Percentiles rank a stretch among this genome's conserved stretches.
phyloP scores from a whole-genome alignment of 2,329 filamentous ascomycete species.

The Trichoderma semiorbis region DNA sequence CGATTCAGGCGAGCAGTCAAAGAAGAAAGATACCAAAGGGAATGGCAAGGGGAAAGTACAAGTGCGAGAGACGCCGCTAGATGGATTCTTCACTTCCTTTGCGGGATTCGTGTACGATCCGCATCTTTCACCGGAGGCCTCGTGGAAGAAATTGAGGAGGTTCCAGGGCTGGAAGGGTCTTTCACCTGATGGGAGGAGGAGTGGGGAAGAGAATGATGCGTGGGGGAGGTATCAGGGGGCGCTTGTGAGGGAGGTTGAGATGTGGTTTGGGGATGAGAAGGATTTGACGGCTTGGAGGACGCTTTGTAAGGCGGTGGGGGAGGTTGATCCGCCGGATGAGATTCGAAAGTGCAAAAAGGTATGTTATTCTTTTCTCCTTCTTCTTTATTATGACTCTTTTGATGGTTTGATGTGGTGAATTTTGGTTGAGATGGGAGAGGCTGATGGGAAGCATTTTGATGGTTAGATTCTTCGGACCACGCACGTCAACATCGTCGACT shows the following conservation, averaged over 20 bases:
- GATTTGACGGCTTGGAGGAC: not conserved
- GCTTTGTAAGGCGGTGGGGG: not conserved
- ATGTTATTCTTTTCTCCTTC: not conserved
- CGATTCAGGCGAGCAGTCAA: not conserved
- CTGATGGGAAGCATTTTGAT: not conserved
- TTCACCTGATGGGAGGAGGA: not conserved
- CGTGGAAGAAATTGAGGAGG: not conserved
- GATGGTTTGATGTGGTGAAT: too few species aligned
- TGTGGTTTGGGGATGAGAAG: not conserved
- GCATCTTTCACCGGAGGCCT: not conserved
- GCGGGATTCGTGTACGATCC: not conserved
- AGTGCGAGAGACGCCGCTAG: not conserved
- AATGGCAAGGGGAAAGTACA: not conserved
- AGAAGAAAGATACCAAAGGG: not conserved
- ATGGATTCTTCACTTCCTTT: slow-evolving; percentile 4
- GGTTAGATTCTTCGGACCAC: not conserved
- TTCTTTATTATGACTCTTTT: not conserved
- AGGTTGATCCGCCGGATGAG: not conserved
- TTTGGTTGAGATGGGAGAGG: too few species aligned
- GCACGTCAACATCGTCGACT: slow-evolving; percentile 8
- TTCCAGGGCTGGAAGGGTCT: not conserved
- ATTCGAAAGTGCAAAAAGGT: not conserved
- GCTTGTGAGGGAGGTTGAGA: not conserved
- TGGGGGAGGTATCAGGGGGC: not conserved
- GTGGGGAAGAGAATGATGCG: not conserved